phyloP scores from a whole-genome alignment of 192 early-diverging fungal species.

The Coemansia sp. region DNA sequence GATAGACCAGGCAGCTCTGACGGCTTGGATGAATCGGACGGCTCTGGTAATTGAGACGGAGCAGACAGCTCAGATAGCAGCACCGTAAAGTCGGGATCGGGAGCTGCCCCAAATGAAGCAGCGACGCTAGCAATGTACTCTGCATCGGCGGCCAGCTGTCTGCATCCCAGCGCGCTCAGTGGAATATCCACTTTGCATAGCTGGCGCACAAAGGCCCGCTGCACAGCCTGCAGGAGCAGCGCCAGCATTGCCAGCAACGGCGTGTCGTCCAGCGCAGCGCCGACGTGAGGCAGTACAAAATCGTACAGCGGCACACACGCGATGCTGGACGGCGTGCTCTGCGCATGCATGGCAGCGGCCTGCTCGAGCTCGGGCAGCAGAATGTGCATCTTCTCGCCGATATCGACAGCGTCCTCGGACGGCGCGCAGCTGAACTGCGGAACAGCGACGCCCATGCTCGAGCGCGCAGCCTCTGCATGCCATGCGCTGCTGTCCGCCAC shows the following conservation, averaged over 20 bases:
- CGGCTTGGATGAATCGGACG: neutral
- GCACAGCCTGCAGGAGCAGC: constrained; percentile 27
- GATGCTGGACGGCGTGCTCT: constrained; percentile 1
- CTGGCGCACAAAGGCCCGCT: constrained; percentile 14
- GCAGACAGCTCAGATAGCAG: constrained; percentile 6
- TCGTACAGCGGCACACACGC: constrained; percentile 16
- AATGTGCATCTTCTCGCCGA: constrained; percentile 50
- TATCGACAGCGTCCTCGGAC: constrained; percentile 45
- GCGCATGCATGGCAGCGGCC: constrained; percentile 30
- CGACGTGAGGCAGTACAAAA: neutral
- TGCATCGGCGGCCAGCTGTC: constrained; percentile 34
- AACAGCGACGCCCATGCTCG: constrained; percentile 40
- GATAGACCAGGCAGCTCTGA: neutral
- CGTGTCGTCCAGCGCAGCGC: neutral
- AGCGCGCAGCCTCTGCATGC: constrained; percentile 21
- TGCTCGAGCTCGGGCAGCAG: constrained; percentile 51
- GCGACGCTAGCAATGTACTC: constrained; percentile 44
- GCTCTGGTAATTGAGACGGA: neutral
- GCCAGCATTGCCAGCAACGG: constrained; percentile 32
- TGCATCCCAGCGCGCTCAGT: constrained; percentile 17
- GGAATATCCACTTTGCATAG: constrained; percentile 25
- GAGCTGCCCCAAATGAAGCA: constrained; percentile 13
- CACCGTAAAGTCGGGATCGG: constrained; percentile 17
- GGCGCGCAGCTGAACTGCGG: constrained; percentile 46
- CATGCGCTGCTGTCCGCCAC: constrained; percentile 16